Evolutionary conservation across 2,329 filamentous ascomycete genomes (phyloP).

Genomic region (Fusarium sp.): DNA sequence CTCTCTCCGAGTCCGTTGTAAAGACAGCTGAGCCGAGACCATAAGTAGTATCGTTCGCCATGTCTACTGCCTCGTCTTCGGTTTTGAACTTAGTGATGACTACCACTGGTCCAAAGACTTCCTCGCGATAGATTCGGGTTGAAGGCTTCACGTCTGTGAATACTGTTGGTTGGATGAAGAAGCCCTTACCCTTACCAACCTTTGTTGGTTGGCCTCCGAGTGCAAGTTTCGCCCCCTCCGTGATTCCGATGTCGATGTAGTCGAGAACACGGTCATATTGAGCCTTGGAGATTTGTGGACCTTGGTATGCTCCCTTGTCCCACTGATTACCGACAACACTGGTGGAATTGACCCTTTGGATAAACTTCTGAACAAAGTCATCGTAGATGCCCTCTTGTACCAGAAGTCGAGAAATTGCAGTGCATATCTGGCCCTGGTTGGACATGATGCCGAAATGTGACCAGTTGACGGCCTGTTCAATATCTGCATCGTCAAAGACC

Average conservation of each 20-base stretch:
- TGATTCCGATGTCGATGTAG: conserved; percentile 6
- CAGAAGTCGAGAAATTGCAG: conserved; percentile 1
- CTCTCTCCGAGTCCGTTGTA: background rate
- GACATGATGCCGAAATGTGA: conserved; percentile 9
- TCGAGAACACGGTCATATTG: conserved; percentile 1
- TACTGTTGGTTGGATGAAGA: conserved; percentile 7
- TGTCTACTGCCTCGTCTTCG: conserved; percentile 1
- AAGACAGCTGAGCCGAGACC: conserved; percentile 4
- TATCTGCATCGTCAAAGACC: conserved; percentile 10
- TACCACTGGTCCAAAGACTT: conserved; percentile 8
- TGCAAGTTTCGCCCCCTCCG: background rate
- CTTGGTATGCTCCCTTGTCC: conserved; percentile 4
- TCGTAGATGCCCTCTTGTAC: conserved; percentile 7
- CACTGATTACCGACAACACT: background rate
- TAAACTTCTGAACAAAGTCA: conserved; percentile 1
- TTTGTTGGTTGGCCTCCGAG: background rate
- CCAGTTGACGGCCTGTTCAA: conserved; percentile 5
- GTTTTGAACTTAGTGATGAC: background rate
- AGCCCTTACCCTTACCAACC: background rate
- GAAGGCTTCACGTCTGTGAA: conserved; percentile 2
- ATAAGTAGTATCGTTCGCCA: conserved; percentile 3
- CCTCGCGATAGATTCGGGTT: conserved; percentile 2
- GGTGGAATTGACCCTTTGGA: background rate
- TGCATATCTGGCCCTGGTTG: conserved; percentile 10
- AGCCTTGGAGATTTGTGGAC: conserved; percentile 2